A percentile compares a stretch with the other conserved stretches of the same genome.
Evolutionary conservation across 2,329 filamentous ascomycete species (phyloP).

Genomic region (Verticillium dahliae): DNA sequence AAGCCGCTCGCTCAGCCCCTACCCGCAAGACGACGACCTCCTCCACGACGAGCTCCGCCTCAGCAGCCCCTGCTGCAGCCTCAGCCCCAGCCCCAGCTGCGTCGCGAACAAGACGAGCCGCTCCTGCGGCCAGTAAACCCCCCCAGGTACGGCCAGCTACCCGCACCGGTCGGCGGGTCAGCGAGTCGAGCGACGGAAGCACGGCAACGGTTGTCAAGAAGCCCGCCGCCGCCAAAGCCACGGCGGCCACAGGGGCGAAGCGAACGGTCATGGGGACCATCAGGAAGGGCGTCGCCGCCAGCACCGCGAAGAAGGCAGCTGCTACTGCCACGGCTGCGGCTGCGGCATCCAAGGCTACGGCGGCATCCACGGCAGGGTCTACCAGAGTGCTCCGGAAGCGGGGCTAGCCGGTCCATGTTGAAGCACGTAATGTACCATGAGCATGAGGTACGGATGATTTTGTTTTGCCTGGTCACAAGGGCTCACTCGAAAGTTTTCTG

Average conservation of each 20-base stretch:
- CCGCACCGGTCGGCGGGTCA: constrained; percentile 45
- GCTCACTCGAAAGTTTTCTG: background rate
- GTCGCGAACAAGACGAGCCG: constrained; percentile 21
- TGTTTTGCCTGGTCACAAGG: background rate
- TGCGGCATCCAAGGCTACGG: constrained; percentile 32
- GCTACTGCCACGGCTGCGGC: constrained; percentile 30
- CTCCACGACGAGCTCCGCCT: constrained; percentile 33
- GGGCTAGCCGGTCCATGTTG: constrained; percentile 8
- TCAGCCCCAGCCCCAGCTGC: constrained; percentile 20
- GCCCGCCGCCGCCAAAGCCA: constrained; percentile 27
- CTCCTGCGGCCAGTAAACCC: constrained; percentile 25
- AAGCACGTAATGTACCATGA: background rate
- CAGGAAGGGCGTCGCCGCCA: constrained; percentile 42
- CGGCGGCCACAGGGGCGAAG: constrained; percentile 33
- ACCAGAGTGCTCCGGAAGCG: constrained; percentile 52
- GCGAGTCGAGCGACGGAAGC: constrained; percentile 58
- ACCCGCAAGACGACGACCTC: constrained; percentile 38
- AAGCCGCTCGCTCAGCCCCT: constrained; percentile 43
- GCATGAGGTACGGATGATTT: background rate
- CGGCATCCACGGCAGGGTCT: constrained; percentile 35
- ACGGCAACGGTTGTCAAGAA: constrained; percentile 59
- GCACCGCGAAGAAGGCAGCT: constrained; percentile 42
- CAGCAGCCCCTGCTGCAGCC: constrained; percentile 19
- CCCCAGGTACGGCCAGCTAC: constrained; percentile 29
- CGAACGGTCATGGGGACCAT: constrained; percentile 49